These are phyloP conservation scores for Trypanosoma lewisi DNA, from an alignment of 208 protist species.

Conservation along the genomic window DNA sequence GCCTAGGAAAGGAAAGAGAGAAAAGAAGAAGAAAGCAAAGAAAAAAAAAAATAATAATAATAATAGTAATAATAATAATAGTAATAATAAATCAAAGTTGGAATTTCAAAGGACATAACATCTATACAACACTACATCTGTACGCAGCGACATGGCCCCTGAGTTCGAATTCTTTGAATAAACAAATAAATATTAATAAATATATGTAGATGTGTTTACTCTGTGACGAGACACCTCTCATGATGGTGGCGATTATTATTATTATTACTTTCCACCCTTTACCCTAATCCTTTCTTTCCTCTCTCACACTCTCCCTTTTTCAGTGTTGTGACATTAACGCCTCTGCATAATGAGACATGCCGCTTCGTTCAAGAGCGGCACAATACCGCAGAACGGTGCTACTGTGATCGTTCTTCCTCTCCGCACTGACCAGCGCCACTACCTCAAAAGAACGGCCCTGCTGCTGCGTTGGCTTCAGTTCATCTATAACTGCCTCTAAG, in stretches of 20 bases:
- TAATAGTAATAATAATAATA: background rate
- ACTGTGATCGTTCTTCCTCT: conserved; percentile 23
- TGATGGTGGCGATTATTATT: no score
- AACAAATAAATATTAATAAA: conserved; percentile 8
- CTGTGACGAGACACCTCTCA: no score
- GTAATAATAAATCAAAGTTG: background rate
- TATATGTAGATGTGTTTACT: background rate
- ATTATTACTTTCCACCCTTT: no score
- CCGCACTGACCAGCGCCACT: conserved; percentile 23
- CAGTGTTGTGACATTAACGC: background rate
- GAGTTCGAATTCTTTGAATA: no score
- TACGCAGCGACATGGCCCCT: no score
- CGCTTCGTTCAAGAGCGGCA: conserved; percentile 34
- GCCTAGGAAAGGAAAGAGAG: background rate
- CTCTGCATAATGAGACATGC: conserved; percentile 17
- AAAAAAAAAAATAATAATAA: conserved; percentile 1
- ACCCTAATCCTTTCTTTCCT: no score
- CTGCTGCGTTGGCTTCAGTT: background rate
- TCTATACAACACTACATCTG: no score
- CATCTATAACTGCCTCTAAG: conserved; percentile 9
- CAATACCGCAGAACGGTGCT: conserved; percentile 49
- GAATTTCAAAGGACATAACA: background rate
- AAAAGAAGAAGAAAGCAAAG: background rate
- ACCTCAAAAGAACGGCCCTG: conserved; percentile 39
- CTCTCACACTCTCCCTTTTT: no score